A percentile compares a stretch with the other conserved stretches of the same genome.
These are phyloP conservation scores for Coniochaeta sp. DNA, from an alignment of 2,329 filamentous ascomycete species.

Conservation along the genomic window DNA sequence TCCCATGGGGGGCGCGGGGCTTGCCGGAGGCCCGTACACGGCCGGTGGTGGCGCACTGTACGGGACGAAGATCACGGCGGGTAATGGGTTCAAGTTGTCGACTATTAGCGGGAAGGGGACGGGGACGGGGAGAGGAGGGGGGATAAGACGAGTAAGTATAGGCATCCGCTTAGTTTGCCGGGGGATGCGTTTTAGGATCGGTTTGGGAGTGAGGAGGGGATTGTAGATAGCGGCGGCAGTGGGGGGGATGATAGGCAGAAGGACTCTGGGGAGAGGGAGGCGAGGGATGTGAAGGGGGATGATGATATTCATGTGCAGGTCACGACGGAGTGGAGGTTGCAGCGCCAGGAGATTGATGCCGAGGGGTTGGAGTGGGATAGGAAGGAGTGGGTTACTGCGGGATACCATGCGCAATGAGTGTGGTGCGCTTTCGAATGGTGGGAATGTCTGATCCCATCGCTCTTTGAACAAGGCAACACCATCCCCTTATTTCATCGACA, in stretches of 20 bases:
- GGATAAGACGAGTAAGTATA: not conserved
- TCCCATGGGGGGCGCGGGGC: too few relatives aligned
- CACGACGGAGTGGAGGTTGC: constrained; percentile 1
- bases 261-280: not conserved
- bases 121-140: too few relatives aligned
- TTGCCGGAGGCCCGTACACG: too few relatives aligned
- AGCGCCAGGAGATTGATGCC: not conserved
- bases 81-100: not conserved
- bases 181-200: not conserved
- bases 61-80: not conserved
- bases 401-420: not conserved
- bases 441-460: too few relatives aligned
- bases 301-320: too few relatives aligned
- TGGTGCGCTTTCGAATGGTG: too few relatives aligned
- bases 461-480: too few relatives aligned
- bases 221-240: not conserved
- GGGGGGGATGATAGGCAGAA: not conserved
- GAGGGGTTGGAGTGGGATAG: not conserved
- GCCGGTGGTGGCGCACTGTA: not conserved
- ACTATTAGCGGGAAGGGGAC: not conserved
- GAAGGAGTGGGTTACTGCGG: not conserved
- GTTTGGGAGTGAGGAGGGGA: not conserved
- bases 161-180: not conserved
- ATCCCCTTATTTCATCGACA: too few relatives aligned
- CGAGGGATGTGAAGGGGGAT: not conserved